A percentile compares a stretch with the other conserved stretches of the same genome.
Evolutionary conservation across 805 yeast genomes (phyloP).

Genomic region (Candida suzukii): DNA sequence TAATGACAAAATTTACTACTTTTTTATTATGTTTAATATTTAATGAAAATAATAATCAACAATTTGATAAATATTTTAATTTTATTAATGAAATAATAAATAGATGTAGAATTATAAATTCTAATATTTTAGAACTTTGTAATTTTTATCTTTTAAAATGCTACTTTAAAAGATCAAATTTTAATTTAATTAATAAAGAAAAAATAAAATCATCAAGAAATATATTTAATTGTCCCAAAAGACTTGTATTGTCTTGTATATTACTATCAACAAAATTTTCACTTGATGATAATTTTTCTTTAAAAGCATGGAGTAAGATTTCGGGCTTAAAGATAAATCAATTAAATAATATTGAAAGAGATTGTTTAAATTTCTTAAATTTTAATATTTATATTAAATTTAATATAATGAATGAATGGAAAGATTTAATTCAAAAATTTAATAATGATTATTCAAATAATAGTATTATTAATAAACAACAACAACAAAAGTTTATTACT

Average conservation of each 20-base stretch:
- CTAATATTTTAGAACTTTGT: not conserved
- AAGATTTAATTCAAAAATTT: no score
- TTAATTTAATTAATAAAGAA: not conserved
- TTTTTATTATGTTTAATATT: not conserved
- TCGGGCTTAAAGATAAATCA: constrained; percentile 53
- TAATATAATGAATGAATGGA: constrained; percentile 32
- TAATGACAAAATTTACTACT: not conserved
- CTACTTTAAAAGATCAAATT: not conserved
- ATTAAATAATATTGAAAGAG: constrained; percentile 42
- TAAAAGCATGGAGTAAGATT: constrained; percentile 68
- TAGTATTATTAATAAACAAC: no score
- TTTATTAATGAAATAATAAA: not conserved
- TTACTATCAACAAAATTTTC: constrained; percentile 68
- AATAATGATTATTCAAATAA: no score
- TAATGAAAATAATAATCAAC: not conserved
- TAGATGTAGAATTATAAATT: not conserved
- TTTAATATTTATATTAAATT: constrained; percentile 51
- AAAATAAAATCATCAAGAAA: not conserved
- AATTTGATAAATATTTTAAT: not conserved
- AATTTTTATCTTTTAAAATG: not conserved
- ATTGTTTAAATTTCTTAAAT: constrained; percentile 44
- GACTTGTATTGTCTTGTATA: constrained; percentile 59
- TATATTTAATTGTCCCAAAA: constrained; percentile 44
- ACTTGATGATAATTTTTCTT: constrained; percentile 65
- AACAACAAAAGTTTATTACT: no score